These are phyloP conservation scores for Rhodamnia argentea DNA, from an alignment of 345 rosid genomes.

Conservation along the genomic window DNA sequence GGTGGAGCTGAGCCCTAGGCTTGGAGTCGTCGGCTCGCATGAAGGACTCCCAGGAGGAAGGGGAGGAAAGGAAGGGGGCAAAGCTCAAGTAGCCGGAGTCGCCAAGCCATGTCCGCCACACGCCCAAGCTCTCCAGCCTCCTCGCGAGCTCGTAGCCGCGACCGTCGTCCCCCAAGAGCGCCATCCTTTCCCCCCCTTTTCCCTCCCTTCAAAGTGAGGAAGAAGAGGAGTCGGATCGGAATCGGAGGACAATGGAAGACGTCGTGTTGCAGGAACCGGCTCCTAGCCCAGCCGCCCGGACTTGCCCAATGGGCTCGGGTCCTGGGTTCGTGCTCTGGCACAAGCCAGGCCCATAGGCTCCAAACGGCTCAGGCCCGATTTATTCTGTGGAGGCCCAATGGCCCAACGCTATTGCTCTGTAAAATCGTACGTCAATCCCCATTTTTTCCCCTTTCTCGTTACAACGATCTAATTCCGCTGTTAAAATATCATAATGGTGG, in stretches of 20 bases:
- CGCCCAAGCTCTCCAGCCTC: constrained; percentile 59
- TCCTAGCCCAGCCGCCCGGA: neutral
- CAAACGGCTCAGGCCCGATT: neutral
- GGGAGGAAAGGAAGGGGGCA: constrained; percentile 47
- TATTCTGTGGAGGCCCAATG: too few species aligned
- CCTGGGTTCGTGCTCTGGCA: neutral
- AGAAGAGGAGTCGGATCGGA: neutral
- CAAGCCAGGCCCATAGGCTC: neutral
- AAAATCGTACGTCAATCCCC: neutral
- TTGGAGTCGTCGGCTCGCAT: constrained; percentile 66
- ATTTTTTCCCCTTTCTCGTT: neutral
- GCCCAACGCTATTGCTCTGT: neutral
- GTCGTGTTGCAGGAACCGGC: neutral
- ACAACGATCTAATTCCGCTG: neutral
- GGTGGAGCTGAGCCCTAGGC: constrained; percentile 73
- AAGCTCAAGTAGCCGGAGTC: constrained; percentile 48
- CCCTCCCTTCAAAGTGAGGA: neutral
- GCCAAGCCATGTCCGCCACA: constrained; percentile 89
- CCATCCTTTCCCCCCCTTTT: constrained; percentile 17
- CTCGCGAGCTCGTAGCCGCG: constrained; percentile 77
- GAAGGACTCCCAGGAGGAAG: constrained; percentile 70
- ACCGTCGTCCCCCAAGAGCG: constrained; percentile 88
- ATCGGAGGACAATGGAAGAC: neutral
- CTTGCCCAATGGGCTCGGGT: neutral
- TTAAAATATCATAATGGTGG: neutral